These are phyloP conservation scores for Parastagonospora avenae DNA, from an alignment of 2,329 filamentous ascomycete species.

Conservation along the genomic window DNA sequence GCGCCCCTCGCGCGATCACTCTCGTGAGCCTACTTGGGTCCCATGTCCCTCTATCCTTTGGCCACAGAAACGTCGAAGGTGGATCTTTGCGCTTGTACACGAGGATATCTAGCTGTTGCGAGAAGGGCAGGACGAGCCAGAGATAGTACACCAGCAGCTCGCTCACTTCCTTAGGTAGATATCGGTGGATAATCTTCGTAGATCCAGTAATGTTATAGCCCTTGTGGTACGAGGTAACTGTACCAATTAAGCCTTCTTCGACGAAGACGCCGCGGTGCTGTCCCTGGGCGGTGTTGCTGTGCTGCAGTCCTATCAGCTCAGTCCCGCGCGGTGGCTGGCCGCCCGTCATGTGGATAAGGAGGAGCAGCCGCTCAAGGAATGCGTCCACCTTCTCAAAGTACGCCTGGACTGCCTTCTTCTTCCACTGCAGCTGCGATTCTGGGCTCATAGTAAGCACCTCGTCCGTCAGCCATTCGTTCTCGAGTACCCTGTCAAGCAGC, in stretches of 20 bases:
- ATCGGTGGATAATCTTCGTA: slow-evolving; percentile 24
- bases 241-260: slow-evolving; percentile 14
- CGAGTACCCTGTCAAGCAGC: no score
- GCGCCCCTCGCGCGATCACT: no score
- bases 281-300: slow-evolving; percentile 12
- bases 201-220: slow-evolving; percentile 11
- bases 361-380: slow-evolving; percentile 1
- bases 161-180: slow-evolving; percentile 17
- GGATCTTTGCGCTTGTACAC: no score
- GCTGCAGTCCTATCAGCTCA: slow-evolving; percentile 14
- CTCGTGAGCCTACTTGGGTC: no score
- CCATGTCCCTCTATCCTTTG: no score
- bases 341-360: slow-evolving; percentile 17
- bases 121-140: slow-evolving; percentile 12
- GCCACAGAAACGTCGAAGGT: no score
- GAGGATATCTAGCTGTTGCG: neutral
- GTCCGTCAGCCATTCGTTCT: no score
- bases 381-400: neutral
- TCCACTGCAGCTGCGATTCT: no score
- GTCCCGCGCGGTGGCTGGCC: slow-evolving; percentile 16
- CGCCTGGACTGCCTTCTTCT: neutral
- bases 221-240: slow-evolving; percentile 23
- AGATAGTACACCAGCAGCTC: slow-evolving; percentile 20
- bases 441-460: no score
- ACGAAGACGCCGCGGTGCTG: slow-evolving; percentile 14